Base-by-base conservation (phyloP, 2,329 filamentous ascomycete genomes). In the Neofusicoccum cordaticola region DNA sequence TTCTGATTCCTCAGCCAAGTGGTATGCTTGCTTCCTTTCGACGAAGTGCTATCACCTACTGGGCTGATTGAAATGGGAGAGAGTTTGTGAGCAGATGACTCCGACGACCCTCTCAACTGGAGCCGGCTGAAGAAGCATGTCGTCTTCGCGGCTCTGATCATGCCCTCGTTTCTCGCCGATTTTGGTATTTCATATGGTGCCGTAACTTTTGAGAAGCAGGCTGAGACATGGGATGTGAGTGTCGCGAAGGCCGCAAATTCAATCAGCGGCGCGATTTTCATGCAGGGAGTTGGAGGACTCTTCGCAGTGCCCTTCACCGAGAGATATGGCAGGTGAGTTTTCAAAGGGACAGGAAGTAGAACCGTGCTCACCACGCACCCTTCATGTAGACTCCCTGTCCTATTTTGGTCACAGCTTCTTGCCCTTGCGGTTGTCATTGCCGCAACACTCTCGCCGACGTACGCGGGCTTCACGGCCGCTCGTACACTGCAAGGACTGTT, bases 1-100 rank as follows among this genome's bases (percentile, higher is more conserved):
- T 84, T 15, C 76, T 86, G 53, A 83, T 85, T 22, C 84, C 84
- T 2, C 83, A 86, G 70, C 84, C 84, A 0, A 82, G 79, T 62
- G 79, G 79, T 53, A 53, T 12, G 34, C 6, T 48, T 27, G 22
- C 19, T n/a, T 9, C 42, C 7, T 48, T 4, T 12, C 8, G 17
- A 22, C 4, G 27, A 31, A 7, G 27, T 31, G 27, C 27, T 31
- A 31, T 31, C 27, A 7, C 27, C 1, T 31, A 31, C 6, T 5
- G 6, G 27, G 27, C 27, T 31, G 27, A 31, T 31, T 5, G 6
- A 31, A 31, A 31, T 31, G 27, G 1, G 27, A 31, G 27, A 31
- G 27, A 2, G 27, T 31, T 31, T 7, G 27, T 31, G 27, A 31
- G n/a, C 68, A 13, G 66, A 68, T 52, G 67, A 70, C 37, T 64